Base-by-base conservation (phyloP, 352 stramenopile species). In the Aphanomyces cochlioides region DNA sequence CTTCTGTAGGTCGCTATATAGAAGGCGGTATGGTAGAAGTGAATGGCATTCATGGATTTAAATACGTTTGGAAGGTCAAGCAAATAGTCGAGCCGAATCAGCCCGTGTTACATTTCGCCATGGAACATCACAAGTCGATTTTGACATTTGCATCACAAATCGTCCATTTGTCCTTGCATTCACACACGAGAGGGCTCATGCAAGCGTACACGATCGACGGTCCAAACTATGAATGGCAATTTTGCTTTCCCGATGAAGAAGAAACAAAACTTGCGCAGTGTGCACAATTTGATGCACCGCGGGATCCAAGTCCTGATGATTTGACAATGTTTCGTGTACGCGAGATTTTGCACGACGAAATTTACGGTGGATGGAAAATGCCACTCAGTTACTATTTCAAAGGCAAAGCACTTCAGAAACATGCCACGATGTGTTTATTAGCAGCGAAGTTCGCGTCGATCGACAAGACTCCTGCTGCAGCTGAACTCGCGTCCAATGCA, bases 371-470 rank as follows among this genome's bases (percentile, higher is more conserved):
- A 37, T 69, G 63, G 63, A 0, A 19, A 17, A 10, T 69, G 13
- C 63, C 63, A 38, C 19, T 79, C 34, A 90, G 83, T 69, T 93
- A 93, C 73, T 93, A 93, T 77, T 93, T 93, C 69, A 92, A 90
- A 66, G 84, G 86, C 50, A 93, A 93, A 47, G 66, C 79, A 10
- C 65, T 91, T 21, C 86, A 93, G 60, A 92, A 92, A 74, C 90
- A 85, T 57, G 84, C 80, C 3, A 87, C 79, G 0, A 89, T 93
- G 81, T 89, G 83, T 71, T 67, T 93, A n/a, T 70, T 93, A 8
- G 83, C 86, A 1, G 76, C 79, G 47, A 74, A 87, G 17, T 74
- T 92, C 56, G 77, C 83, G 1, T 40, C 37, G 13, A 12, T 38
- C 17, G 21, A 64, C 7, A 67, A 82, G n/a, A 85, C 80, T 3